Percentiles rank a stretch among this genome's conserved stretches.
These are phyloP conservation scores for Ehretia macrophylla DNA, from an alignment of 257 asterid species.

Conservation along the genomic window DNA sequence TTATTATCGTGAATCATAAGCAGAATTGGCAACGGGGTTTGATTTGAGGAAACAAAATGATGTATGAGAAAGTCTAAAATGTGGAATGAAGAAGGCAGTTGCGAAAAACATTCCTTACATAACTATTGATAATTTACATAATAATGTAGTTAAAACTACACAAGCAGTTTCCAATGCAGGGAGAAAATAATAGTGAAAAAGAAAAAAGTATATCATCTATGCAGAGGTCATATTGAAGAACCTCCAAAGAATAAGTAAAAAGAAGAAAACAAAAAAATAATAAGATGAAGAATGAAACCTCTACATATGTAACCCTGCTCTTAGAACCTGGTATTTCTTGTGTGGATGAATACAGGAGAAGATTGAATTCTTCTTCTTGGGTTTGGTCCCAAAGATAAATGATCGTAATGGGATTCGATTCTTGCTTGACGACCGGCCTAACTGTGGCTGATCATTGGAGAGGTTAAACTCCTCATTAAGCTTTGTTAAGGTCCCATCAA, in stretches of 20 bases:
- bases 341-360: constrained; percentile 60
- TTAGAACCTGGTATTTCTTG: constrained; percentile 51
- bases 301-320: constrained; percentile 42
- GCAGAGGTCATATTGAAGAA: constrained; percentile 2
- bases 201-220: constrained; percentile 1
- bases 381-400: constrained; percentile 67
- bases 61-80: too few relatives aligned
- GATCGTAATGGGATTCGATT: constrained; percentile 54
- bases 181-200: neutral
- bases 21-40: too few relatives aligned
- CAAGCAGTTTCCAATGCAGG: too few relatives aligned
- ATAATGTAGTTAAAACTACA: too few relatives aligned
- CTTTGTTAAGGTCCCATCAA: constrained; percentile 50
- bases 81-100: too few relatives aligned
- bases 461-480: constrained; percentile 65
- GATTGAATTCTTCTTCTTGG: constrained; percentile 63
- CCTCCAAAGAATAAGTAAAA: constrained; percentile 9
- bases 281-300: constrained; percentile 13
- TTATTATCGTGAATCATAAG: too few relatives aligned
- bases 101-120: too few relatives aligned
- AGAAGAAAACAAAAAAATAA: neutral
- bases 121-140: too few relatives aligned
- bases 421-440: constrained; percentile 43
- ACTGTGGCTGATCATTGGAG: constrained; percentile 42
- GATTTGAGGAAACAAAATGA: too few relatives aligned